A percentile compares a stretch with the other conserved stretches of the same genome.
Evolutionary conservation across 805 yeast genomes (phyloP).

Genomic region (Kluyveromyces lactis): DNA sequence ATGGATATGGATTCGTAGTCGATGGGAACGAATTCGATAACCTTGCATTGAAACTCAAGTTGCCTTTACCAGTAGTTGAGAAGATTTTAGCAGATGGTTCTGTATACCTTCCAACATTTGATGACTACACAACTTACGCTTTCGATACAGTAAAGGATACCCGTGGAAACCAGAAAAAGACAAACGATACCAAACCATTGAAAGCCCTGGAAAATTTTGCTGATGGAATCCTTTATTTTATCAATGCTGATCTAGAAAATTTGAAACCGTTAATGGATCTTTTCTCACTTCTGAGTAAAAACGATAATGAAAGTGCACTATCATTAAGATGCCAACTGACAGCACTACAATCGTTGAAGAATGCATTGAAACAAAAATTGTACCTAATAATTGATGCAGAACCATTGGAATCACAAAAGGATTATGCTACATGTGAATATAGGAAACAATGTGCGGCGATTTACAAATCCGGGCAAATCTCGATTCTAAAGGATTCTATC

Average conservation of each 20-base stretch:
- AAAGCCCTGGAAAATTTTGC: slow-evolving; percentile 10
- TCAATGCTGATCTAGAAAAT: slow-evolving; percentile 20
- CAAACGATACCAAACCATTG: slow-evolving; percentile 2
- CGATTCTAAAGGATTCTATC: slow-evolving; percentile 37
- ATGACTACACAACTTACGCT: slow-evolving; percentile 35
- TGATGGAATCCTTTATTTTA: slow-evolving; percentile 29
- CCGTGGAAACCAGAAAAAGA: not conserved
- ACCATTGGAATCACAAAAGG: slow-evolving; percentile 7
- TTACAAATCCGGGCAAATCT: slow-evolving; percentile 44
- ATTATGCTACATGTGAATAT: slow-evolving; percentile 7
- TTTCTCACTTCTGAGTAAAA: slow-evolving; percentile 25
- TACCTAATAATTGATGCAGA: slow-evolving; percentile 14
- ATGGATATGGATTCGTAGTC: slow-evolving; percentile 54
- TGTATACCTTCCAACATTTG: slow-evolving; percentile 31
- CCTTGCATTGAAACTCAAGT: slow-evolving; percentile 53
- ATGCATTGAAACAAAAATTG: slow-evolving; percentile 45
- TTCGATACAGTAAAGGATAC: slow-evolving; percentile 17
- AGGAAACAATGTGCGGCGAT: slow-evolving; percentile 28
- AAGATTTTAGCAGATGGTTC: slow-evolving; percentile 30
- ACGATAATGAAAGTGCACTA: slow-evolving; percentile 30
- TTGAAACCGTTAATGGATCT: slow-evolving; percentile 22
- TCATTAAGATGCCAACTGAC: slow-evolving; percentile 48
- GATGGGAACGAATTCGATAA: slow-evolving; percentile 52
- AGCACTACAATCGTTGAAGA: slow-evolving; percentile 47
- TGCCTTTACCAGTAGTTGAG: slow-evolving; percentile 24